Percentiles rank a stretch among this genome's conserved stretches.
These are phyloP conservation scores for Dichomitus squalens DNA, from an alignment of 1,284 basidiomycete species.

Conservation along the genomic window DNA sequence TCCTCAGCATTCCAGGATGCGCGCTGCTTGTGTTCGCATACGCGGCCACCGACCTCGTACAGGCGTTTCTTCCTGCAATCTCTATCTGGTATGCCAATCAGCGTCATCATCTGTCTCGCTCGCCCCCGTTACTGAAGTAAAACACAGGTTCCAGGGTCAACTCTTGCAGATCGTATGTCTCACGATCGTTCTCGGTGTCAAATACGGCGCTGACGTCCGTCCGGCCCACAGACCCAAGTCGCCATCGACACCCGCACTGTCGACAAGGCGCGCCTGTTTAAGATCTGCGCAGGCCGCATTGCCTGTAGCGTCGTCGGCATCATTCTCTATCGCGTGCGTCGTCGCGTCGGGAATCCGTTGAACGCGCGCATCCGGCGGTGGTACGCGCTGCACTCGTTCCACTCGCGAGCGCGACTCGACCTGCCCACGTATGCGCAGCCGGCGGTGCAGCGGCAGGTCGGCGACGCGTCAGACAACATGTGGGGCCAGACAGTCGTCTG, in stretches of 20 bases:
- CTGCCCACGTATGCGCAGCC: constrained; percentile 73
- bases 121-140: too few species aligned
- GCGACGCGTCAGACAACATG: constrained; percentile 48
- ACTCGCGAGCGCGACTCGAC: constrained; percentile 68
- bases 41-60: constrained; percentile 43
- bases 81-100: constrained; percentile 51
- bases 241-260: constrained; percentile 68
- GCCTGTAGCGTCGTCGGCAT: constrained; percentile 49
- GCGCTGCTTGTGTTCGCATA: constrained; percentile 50
- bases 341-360: constrained; percentile 47
- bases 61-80: constrained; percentile 64
- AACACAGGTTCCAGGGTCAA: not conserved
- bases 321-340: constrained; percentile 44
- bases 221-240: constrained; percentile 49
- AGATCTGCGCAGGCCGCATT: constrained; percentile 56
- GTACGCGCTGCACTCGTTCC: constrained; percentile 66
- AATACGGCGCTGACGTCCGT: not conserved
- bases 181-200: not conserved
- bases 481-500: constrained; percentile 48
- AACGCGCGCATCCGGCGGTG: constrained; percentile 59
- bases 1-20: constrained; percentile 54
- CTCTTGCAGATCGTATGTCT: constrained; percentile 1
- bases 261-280: constrained; percentile 58
- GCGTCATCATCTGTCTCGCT: too few species aligned
- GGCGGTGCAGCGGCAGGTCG: constrained; percentile 63